Evolutionary conservation across 192 early-diverging fungal species (phyloP).

Genomic region (Entophlyctis luteolus): DNA sequence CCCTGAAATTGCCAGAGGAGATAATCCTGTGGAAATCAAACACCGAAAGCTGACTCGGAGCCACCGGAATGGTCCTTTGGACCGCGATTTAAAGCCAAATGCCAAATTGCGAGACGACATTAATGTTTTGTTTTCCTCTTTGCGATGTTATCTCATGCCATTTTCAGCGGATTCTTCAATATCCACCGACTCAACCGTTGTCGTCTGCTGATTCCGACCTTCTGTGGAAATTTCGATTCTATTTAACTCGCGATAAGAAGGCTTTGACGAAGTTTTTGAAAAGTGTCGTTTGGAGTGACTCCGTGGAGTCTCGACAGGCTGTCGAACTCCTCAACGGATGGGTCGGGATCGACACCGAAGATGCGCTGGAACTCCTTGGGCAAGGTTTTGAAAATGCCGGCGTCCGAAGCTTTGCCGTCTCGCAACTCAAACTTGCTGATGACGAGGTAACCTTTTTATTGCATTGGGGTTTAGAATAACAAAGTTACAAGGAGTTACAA

Average conservation of each 20-base stretch:
- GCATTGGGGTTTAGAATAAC: not conserved
- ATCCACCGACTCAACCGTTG: slow-evolving; percentile 84
- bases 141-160: not conserved
- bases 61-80: slow-evolving; percentile 84
- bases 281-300: slow-evolving; percentile 91
- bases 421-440: slow-evolving; percentile 81
- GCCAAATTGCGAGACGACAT: slow-evolving; percentile 92
- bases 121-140: slow-evolving; percentile 55
- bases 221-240: slow-evolving; percentile 98
- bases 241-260: slow-evolving; percentile 88
- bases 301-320: slow-evolving; percentile 87
- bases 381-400: slow-evolving; percentile 76
- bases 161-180: slow-evolving; percentile 76
- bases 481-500: slow-evolving; percentile 67
- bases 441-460: slow-evolving; percentile 66
- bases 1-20: slow-evolving; percentile 72
- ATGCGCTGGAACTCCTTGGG: slow-evolving; percentile 91
- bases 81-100: slow-evolving; percentile 95
- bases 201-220: slow-evolving; percentile 86
- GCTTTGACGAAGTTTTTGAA: slow-evolving; percentile 98
- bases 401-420: slow-evolving; percentile 85
- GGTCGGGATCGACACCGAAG: slow-evolving; percentile 91
- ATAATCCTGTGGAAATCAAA: slow-evolving; percentile 95
- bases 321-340: slow-evolving; percentile 80
- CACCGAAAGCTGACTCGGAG: slow-evolving; percentile 84